Conservation (phyloP, 78 protist genomes). For the Dictyostelium brefeldianum region DNA sequence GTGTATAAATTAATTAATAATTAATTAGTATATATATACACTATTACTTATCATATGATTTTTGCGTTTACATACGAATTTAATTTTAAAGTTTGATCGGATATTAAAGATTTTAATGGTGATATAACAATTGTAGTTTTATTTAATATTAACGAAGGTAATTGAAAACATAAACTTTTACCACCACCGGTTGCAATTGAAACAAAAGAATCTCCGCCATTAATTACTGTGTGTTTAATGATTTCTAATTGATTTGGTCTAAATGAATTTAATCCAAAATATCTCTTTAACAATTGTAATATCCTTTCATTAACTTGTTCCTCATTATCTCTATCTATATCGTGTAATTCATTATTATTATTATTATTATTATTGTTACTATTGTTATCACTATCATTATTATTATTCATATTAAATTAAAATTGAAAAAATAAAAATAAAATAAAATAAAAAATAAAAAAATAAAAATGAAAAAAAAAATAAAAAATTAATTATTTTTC, state of each 20-base stretch:
- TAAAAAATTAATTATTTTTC: no score
- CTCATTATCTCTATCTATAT: background rate
- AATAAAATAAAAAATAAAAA: no score
- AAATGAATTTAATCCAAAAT: conserved; percentile 57
- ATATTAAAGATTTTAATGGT: conserved; percentile 90
- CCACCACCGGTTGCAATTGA: conserved; percentile 79
- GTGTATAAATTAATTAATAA: conserved; percentile 5
- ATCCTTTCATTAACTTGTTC: background rate
- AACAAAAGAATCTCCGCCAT: conserved; percentile 33
- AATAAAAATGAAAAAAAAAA: no score
- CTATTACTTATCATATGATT: background rate
- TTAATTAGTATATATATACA: background rate
- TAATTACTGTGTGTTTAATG: conserved; percentile 3
- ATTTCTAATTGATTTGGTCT: conserved; percentile 46
- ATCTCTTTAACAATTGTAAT: conserved; percentile 13
- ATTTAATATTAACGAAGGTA: conserved; percentile 45
- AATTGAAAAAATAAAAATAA: no score
- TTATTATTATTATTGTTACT: background rate
- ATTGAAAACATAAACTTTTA: conserved; percentile 58
- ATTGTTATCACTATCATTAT: conserved; percentile 1
- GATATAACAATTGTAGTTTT: conserved; percentile 88
- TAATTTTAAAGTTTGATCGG: conserved; percentile 84
- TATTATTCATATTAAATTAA: no score
- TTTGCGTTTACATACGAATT: background rate
- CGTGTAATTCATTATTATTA: background rate